phyloP scores from a whole-genome alignment of 164 flowering plant genomes.

The Berberis vulgaris region DNA sequence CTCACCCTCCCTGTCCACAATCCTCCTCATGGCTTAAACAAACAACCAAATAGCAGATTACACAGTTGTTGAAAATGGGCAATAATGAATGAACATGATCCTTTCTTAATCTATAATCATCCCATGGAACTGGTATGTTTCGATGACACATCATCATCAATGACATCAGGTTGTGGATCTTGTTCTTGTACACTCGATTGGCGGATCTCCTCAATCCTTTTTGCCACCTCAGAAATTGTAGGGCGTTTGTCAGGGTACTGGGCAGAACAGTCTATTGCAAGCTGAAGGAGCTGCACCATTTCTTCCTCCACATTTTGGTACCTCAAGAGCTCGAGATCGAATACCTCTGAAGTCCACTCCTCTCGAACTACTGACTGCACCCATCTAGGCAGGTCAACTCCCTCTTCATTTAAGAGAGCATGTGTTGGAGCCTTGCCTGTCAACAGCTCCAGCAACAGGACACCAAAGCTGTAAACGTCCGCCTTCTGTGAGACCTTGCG shows the following conservation, averaged over 20 bases:
- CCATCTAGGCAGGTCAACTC: conserved; percentile 85
- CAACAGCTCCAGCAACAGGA: conserved; percentile 64
- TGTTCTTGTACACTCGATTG: conserved; percentile 20
- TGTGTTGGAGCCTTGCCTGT: conserved; percentile 79
- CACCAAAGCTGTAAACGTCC: conserved; percentile 83
- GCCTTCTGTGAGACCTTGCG: conserved; percentile 67
- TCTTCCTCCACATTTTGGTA: conserved; percentile 73
- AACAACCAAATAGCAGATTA: too few species aligned
- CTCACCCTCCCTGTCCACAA: too few species aligned
- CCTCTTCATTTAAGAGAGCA: conserved; percentile 58
- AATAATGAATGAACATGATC: too few species aligned
- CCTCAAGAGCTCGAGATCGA: conserved; percentile 68
- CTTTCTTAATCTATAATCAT: too few species aligned
- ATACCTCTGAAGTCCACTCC: conserved; percentile 74
- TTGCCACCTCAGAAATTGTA: conserved; percentile 46
- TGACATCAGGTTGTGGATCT: conserved; percentile 6
- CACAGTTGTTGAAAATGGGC: too few species aligned
- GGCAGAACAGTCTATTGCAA: conserved; percentile 55
- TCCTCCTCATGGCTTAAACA: too few species aligned
- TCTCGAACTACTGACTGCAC: conserved; percentile 75
- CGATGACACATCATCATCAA: conserved; percentile 16
- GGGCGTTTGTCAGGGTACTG: conserved; percentile 78
- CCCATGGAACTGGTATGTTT: conserved; percentile 3
- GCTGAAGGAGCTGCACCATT: conserved; percentile 71
- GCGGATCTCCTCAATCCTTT: conserved; percentile 49